phyloP scores from a whole-genome alignment of 2,329 filamentous ascomycete genomes.

The Fusarium zealandicum region DNA sequence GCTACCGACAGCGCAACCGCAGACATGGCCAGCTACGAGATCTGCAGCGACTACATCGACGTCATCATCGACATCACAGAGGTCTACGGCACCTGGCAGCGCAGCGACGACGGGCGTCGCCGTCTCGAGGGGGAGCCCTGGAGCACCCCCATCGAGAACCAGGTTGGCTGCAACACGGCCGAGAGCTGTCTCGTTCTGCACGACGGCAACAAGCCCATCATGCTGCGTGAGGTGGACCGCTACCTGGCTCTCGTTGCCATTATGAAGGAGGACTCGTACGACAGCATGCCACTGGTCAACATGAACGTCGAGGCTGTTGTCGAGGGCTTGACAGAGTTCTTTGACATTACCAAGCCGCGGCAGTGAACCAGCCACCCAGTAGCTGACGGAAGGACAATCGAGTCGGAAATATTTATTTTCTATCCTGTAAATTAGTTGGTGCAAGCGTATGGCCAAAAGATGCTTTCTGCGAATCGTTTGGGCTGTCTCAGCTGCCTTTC shows the following conservation, averaged over 20 bases:
- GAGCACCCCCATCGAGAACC: slow-evolving; percentile 68
- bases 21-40: slow-evolving; percentile 96
- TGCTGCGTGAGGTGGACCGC: slow-evolving; percentile 73
- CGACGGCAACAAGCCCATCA: slow-evolving; percentile 68
- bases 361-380: slow-evolving; percentile 36
- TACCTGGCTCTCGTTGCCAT: slow-evolving; percentile 85
- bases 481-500: background rate
- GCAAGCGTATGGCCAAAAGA: slow-evolving; percentile 32
- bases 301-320: slow-evolving; percentile 88
- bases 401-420: slow-evolving; percentile 10
- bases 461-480: slow-evolving; percentile 2
- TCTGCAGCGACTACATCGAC: slow-evolving; percentile 98
- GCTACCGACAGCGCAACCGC: slow-evolving; percentile 93
- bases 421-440: slow-evolving; percentile 31
- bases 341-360: slow-evolving; percentile 71
- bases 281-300: slow-evolving; percentile 84
- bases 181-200: slow-evolving; percentile 74
- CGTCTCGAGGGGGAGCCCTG: slow-evolving; percentile 66
- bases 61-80: slow-evolving; percentile 97
- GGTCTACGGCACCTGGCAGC: slow-evolving; percentile 82
- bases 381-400: background rate
- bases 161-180: slow-evolving; percentile 69
- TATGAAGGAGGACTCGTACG: slow-evolving; percentile 84
- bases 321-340: slow-evolving; percentile 79
- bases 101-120: slow-evolving; percentile 62